phyloP scores from a whole-genome alignment of 805 yeast species.

The Monosporozyma aerobia region DNA sequence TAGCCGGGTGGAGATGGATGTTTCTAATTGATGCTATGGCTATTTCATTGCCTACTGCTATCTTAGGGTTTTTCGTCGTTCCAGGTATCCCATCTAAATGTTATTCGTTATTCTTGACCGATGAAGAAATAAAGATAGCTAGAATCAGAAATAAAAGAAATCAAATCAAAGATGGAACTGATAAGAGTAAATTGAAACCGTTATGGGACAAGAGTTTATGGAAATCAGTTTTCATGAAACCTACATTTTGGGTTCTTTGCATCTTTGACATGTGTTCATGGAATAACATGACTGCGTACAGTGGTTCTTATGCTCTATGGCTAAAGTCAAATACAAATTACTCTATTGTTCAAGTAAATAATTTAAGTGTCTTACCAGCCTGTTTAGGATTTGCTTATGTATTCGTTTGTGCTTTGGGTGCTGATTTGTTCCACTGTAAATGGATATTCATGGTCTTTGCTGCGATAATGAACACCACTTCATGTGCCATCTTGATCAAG shows the following conservation, averaged over 20 bases:
- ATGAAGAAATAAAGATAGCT: slow-evolving; percentile 50
- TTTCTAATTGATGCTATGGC: slow-evolving; percentile 53
- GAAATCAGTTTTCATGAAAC: slow-evolving; percentile 42
- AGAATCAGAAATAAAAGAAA: slow-evolving; percentile 34
- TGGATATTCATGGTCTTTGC: slow-evolving; percentile 48
- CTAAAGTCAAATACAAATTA: slow-evolving; percentile 40
- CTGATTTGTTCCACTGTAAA: slow-evolving; percentile 42
- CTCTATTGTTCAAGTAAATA: slow-evolving; percentile 37
- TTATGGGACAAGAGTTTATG: slow-evolving; percentile 37
- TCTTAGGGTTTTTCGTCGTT: slow-evolving; percentile 39
- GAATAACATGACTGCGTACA: slow-evolving; percentile 50
- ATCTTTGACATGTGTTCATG: slow-evolving; percentile 51
- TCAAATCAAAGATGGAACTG: slow-evolving; percentile 26
- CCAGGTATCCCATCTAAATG: slow-evolving; percentile 58
- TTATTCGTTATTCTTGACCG: slow-evolving; percentile 45
- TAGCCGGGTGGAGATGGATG: slow-evolving; percentile 61
- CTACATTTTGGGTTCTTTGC: slow-evolving; percentile 49
- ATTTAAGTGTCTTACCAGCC: slow-evolving; percentile 47
- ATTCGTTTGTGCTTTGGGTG: slow-evolving; percentile 38
- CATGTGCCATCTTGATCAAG: slow-evolving; percentile 45
- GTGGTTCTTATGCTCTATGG: slow-evolving; percentile 58
- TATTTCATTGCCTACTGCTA: slow-evolving; percentile 39
- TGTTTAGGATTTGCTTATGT: slow-evolving; percentile 48
- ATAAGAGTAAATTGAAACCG: slow-evolving; percentile 20
- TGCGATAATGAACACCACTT: slow-evolving; percentile 43